Base-by-base conservation (phyloP, 495 filamentous ascomycete species). In the Eremomyces bilateralis region DNA sequence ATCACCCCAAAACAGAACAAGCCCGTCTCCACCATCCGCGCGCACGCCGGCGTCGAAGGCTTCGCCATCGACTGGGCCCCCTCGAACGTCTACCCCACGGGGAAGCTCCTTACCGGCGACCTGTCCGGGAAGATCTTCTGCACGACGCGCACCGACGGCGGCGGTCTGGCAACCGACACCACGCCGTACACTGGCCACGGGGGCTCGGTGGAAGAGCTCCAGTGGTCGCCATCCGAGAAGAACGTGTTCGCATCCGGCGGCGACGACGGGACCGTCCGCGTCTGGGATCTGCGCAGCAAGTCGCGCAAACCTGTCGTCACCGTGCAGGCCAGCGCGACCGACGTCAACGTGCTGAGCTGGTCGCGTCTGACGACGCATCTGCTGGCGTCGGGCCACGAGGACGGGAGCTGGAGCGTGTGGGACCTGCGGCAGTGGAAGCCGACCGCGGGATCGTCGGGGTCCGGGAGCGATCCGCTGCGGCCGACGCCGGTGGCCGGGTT, bases 331-430 rank as follows among this genome's bases (percentile, higher is more conserved):
- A 85, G 76, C 51, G 61, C 67, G 27, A 71, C 71, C 15, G 88
- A 97, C 42, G 80, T 94, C 39, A 97, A 97, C 46, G 88, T 97
- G 20, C 76, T 94, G 58, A 83, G 74, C 38, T 97, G 88, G 88
- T 85, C 79, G 18, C 66, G 68, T 25, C 69, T 80, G 49, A 90
- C 81, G 1, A 69, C 71, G 15, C 78, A 94, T 51, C 69, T 97
- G 4, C 69, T 97, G 8, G 83, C 88, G 0, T 84, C 84, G 2
- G 88, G 88, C 17, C 81, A 80, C 20, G 88, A 97, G 45, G 83
- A 94, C 49, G 88, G 88, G 4, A 72, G 75, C 20, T 95, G 84
- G 82, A 81, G 70, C 0, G 83, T 94, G 10, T 97, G 88, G 88
- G 88, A 97, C 53, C 55, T 97, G 44, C 67, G 88, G 38, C 77